A percentile compares a stretch with the other conserved stretches of the same genome.
Evolutionary conservation across 2,329 filamentous ascomycete genomes (phyloP).

Genomic region (Pseudocercospora crystallina): DNA sequence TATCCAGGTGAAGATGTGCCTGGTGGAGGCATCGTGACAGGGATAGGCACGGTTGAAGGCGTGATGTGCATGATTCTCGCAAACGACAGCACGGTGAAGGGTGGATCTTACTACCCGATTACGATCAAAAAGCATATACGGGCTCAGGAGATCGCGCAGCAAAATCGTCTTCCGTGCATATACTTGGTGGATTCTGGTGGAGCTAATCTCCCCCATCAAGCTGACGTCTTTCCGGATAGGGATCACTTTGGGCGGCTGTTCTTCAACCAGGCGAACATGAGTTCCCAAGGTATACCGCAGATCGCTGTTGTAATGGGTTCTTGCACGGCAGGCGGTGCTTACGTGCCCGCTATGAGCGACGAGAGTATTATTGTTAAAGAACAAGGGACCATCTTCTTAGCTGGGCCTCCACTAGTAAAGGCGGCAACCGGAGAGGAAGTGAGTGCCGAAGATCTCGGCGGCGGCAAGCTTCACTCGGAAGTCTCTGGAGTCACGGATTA

Average conservation of each 20-base stretch:
- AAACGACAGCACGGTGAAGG: constrained; percentile 96
- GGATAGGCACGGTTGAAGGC: constrained; percentile 84
- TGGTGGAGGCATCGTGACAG: constrained; percentile 87
- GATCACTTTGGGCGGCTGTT: constrained; percentile 98
- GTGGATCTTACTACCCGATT: constrained; percentile 93
- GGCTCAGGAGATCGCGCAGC: constrained; percentile 84
- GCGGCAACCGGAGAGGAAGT: constrained; percentile 93
- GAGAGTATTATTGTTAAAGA: constrained; percentile 95
- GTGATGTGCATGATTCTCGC: constrained; percentile 91
- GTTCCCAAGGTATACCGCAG: constrained; percentile 81
- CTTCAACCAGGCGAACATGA: constrained; percentile 97
- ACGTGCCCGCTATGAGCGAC: constrained; percentile 96
- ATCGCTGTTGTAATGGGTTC: constrained; percentile 96
- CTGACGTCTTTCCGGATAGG: constrained; percentile 90
- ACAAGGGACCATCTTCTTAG: constrained; percentile 96
- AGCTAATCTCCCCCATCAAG: constrained; percentile 91
- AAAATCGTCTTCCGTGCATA: constrained; percentile 83
- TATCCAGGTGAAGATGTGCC: constrained; percentile 87
- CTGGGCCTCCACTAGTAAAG: constrained; percentile 90
- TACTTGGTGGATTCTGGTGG: constrained; percentile 96
- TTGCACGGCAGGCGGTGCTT: constrained; percentile 92
- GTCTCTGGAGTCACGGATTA: constrained; percentile 95
- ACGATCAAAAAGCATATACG: constrained; percentile 97
- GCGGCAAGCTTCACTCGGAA: constrained; percentile 83
- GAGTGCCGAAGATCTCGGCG: constrained; percentile 84